These are phyloP conservation scores for Fusarium pilosicola DNA, from an alignment of 2,329 filamentous ascomycete species.

Conservation along the genomic window DNA sequence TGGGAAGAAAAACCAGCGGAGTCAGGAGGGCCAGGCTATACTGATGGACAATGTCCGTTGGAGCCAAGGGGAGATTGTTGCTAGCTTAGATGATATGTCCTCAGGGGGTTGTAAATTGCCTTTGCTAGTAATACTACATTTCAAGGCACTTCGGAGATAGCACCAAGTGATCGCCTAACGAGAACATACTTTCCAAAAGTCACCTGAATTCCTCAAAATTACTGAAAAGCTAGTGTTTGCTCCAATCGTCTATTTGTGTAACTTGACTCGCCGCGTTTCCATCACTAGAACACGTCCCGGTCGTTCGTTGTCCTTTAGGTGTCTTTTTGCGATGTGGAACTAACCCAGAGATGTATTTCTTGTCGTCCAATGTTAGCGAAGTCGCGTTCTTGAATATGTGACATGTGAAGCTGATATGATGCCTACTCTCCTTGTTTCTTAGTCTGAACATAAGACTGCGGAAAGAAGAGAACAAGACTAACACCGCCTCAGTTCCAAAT, in stretches of 20 bases:
- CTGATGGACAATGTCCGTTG: background rate
- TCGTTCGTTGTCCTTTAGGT: fast-evolving
- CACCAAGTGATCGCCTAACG: background rate
- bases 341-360: background rate
- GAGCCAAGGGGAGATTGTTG: background rate
- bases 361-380: background rate
- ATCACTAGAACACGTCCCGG: background rate
- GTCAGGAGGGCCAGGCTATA: background rate
- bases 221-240: background rate
- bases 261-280: background rate
- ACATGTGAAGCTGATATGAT: background rate
- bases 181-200: background rate
- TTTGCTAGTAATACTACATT: background rate
- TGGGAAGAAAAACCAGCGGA: fast-evolving
- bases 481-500: fast-evolving
- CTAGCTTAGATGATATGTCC: background rate
- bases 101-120: background rate
- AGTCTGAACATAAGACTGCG: background rate
- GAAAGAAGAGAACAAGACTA: background rate
- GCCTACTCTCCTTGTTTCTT: background rate
- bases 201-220: background rate
- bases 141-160: background rate
- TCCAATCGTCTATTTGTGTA: background rate
- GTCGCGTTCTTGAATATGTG: background rate
- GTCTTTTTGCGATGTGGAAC: fast-evolving